Evolutionary conservation across 2,329 filamentous ascomycete genomes (phyloP), one percentile per base, ranked within the genome.

Genomic region (Parascedosporium putredinis): DNA sequence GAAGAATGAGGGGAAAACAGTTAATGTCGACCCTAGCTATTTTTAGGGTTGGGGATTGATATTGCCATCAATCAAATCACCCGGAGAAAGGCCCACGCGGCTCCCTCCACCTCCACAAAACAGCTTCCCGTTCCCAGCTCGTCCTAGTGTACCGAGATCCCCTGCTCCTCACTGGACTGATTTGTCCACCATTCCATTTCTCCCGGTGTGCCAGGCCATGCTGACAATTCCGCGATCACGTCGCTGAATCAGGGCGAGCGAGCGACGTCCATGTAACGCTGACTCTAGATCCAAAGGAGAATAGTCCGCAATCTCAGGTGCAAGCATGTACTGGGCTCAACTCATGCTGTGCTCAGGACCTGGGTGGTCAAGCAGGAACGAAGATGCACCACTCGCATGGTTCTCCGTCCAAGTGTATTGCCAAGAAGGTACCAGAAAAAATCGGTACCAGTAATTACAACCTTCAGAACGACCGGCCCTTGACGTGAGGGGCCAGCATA

Each of bases 41-140:
- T 46, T 46, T 46, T 46, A 46, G 44, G 44, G 24, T 31, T 20
- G 44, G 29, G 44, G 44, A n/a, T 46, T 31, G 44, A 46, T 46
- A 46, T 46, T 46, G 44, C 44, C 44, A 31, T 46, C 44, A 46
- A 46, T 27, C 44, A 46, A 46, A 31, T 45, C n/a, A 25, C 8
- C 4, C 23, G 27, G 23, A 29, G 23, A 18, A 5, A 10, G 25
- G 12, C 10, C 18, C 18, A 10, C 27, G 25, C 20, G 29, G 25
- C 16, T 42, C 38, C 5, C 38, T 42, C 38, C 38, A 42, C n/a
- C n/a, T n/a, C n/a, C 38, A 42, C 38, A 20, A 42, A 23, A 42
- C 20, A 16, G n/a, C n/a, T 18, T 42, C 38, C 38, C 20, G 20
- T 42, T 42, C 38, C 23, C 16, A 6, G 12, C 10, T 42, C 16